Base-by-base conservation (phyloP, 1,139 yeast species). In the Petasospora fabianii region DNA sequence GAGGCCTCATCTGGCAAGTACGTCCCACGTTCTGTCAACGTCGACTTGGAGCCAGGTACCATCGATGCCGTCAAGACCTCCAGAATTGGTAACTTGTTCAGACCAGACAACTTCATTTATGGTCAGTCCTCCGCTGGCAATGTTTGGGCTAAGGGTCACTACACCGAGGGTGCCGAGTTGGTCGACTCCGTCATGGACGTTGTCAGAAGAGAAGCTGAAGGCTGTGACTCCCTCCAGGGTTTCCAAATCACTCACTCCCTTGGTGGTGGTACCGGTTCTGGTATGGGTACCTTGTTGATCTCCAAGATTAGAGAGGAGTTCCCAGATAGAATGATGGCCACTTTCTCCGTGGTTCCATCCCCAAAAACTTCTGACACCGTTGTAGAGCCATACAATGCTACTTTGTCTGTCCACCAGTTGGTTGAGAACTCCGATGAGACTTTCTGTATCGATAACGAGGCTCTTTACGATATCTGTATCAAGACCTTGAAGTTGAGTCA, bases 241-340 rank as follows among this genome's bases (percentile, higher is more conserved):
- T 92, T 92, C 72, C 74, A 90, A 54, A 88, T 92, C 68, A 90
- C 97, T 32, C 98, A 92, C 66, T 92, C 97, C 17, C 76, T 92
- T 54, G 98, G 98, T 64, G 98, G 98, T 71, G 98, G 98, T 77
- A 92, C 98, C 43, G 98, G 98, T 59, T 90, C 97, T 24, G 98
- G 98, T 60, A 81, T 92, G 63, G 98, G 98, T 43, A 90, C 98
- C 31, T 74, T 92, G 54, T 77, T 92, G 59, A 77, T 92, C 42
- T 39, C 43, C 36, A 94, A 90, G 60, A 81, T 92, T 57, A 84
- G 96, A 32, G 78, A 82, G 56, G 97, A 92, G 65, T 92, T 83
- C 66, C 96, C 96, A 62, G 92, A 97, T 28, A 90, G 92, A 72
- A 84, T 97, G 54, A 92, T 90, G 72, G 80, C 92, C 55, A 97